Evolutionary conservation across 495 filamentous ascomycete genomes (phyloP).

Genomic region (Chaetomium tenue): DNA sequence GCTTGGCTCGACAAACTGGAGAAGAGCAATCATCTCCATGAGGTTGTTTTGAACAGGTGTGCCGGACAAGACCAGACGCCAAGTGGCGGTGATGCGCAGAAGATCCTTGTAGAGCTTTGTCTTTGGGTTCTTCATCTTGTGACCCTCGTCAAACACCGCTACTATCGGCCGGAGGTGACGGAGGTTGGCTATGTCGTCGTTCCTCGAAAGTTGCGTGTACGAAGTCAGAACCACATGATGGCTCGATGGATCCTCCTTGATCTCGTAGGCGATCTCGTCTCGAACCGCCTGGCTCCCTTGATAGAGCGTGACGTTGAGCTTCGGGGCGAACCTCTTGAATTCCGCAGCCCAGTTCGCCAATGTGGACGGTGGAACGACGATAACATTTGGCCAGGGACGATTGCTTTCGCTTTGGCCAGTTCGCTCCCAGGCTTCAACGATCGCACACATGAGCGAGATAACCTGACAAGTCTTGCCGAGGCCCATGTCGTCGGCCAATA

Average conservation of each 20-base stretch:
- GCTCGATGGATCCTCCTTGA: constrained; percentile 57
- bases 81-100: constrained; percentile 70
- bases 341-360: constrained; percentile 94
- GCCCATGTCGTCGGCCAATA: constrained; percentile 97
- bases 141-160: constrained; percentile 90
- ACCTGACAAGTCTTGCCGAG: constrained; percentile 97
- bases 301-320: constrained; percentile 73
- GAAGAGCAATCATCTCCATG: constrained; percentile 80
- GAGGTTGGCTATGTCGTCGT: constrained; percentile 44
- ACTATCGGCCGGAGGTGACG: constrained; percentile 50
- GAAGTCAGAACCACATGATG: constrained; percentile 91
- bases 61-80: constrained; percentile 83
- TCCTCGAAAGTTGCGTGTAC: constrained; percentile 55
- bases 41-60: constrained; percentile 97
- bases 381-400: constrained; percentile 71
- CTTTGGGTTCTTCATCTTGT: constrained; percentile 81
- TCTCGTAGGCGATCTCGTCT: constrained; percentile 61
- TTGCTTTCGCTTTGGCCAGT: constrained; percentile 34
- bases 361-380: constrained; percentile 89
- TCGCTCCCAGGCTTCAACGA: constrained; percentile 56
- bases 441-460: constrained; percentile 83
- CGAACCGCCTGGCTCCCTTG: constrained; percentile 68
- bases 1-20: constrained; percentile 85
- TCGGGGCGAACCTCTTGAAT: constrained; percentile 82
- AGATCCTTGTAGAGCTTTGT: constrained; percentile 78